Evolutionary conservation across 2,329 filamentous ascomycete genomes (phyloP), one percentile per base, ranked within the genome.

Genomic region (Ilyonectria robusta): DNA sequence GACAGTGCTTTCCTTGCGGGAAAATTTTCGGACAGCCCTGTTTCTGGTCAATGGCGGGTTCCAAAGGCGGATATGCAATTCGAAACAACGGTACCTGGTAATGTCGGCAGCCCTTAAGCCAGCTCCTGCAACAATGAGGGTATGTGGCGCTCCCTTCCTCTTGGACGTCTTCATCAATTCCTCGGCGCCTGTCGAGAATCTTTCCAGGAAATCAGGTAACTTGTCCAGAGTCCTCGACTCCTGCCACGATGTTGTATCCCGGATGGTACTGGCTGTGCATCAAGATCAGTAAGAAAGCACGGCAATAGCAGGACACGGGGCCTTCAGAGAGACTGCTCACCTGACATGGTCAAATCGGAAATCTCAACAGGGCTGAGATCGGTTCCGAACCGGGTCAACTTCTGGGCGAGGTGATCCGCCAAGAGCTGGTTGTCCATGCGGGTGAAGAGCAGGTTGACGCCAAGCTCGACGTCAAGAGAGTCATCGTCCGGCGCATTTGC

Each of bases 51-150:
- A 19, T 7, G 60, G 79, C 40, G 80, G 26, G 55, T 19, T 60
- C 19, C 59, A 8, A 21, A 1, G 19, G 4, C 26, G 19, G 15
- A 35, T 26, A 19, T 19, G 17, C 37, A 51, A 7, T 3, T 15
- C 10, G 13, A 35, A n/a, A 13, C 10, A 26, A 29, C 73, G 80
- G 48, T 83, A 92, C 91, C 92, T 89, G 31, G 93, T 91, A 53
- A 98, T 82, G 77, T 98, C 93, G 17, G 95, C 94, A 5, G 96
- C 94, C 75, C 96, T 87, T 62, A 98, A 84, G 0, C 94, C 96
- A 6, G 95, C 94, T 9, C 90, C 89, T 13, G 95, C 90, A n/a
- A 99, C 88, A 40, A 99, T 89, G 61, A 99, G 86, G 1, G 95
- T 98, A 80, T 98, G 96, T 35, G 93, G 93, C 1, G 90, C 84